These are phyloP conservation scores for Lepiota venenata DNA, from an alignment of 768 basidiomycete species.

Conservation along the genomic window DNA sequence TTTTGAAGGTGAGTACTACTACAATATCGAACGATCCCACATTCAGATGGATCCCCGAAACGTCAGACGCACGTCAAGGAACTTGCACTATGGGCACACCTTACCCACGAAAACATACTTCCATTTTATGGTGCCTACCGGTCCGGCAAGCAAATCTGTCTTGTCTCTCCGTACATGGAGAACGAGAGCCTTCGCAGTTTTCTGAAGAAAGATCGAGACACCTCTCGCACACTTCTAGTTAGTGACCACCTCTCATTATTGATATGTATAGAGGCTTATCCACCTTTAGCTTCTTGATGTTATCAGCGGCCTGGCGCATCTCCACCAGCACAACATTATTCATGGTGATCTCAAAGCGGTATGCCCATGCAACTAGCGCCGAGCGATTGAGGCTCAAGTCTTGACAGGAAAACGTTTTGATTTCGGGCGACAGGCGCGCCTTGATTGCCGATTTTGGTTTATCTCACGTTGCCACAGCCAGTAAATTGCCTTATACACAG, in stretches of 20 bases:
- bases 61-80: constrained; percentile 14
- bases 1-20: background rate
- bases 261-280: background rate
- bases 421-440: background rate
- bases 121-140: constrained; percentile 29
- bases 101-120: constrained; percentile 31
- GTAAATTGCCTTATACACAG: background rate
- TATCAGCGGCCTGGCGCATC: background rate
- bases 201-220: constrained; percentile 5
- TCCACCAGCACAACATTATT: background rate
- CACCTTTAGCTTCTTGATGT: background rate
- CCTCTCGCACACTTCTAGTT: constrained; percentile 15
- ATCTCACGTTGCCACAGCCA: background rate
- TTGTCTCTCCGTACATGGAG: constrained; percentile 20
- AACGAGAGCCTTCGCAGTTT: constrained; percentile 17
- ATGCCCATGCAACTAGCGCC: background rate
- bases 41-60: background rate
- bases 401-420: background rate
- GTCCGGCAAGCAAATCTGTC: constrained; percentile 8
- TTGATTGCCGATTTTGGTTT: constrained; percentile 1
- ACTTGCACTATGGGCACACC: constrained; percentile 28
- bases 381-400: background rate
- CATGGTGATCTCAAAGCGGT: constrained; percentile 8
- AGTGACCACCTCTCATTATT: background rate
- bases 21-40: background rate